A percentile compares a stretch with the other conserved stretches of the same genome.
Evolutionary conservation across 2,329 filamentous ascomycete species (phyloP).

Genomic region (Epichloe brachyelytri): DNA sequence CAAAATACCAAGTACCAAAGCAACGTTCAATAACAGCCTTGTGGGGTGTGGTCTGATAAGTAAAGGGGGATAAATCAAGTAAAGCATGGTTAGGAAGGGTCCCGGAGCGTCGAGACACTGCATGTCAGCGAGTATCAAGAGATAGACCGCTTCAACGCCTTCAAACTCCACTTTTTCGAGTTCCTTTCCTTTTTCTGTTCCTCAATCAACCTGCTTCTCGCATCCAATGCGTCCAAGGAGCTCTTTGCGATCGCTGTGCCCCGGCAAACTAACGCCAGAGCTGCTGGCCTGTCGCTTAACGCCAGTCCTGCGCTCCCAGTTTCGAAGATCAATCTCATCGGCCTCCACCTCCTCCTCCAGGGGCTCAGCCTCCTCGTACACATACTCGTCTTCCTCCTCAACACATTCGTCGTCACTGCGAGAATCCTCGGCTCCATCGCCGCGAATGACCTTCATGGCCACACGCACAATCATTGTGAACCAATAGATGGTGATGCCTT

Average conservation of each 20-base stretch:
- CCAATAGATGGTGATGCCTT: constrained; percentile 74
- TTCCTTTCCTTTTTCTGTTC: not conserved
- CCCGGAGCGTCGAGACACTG: not conserved
- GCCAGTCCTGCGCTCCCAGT: constrained; percentile 45
- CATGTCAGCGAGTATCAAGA: not conserved
- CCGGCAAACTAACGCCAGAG: constrained; percentile 51
- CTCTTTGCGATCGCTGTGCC: constrained; percentile 67
- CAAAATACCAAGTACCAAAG: not conserved
- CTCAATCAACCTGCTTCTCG: constrained; percentile 54
- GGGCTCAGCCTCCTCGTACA: constrained; percentile 41
- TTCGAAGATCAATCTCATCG: constrained; percentile 54
- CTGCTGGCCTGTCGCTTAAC: constrained; percentile 40
- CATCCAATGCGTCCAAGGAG: constrained; percentile 71
- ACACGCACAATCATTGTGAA: constrained; percentile 80
- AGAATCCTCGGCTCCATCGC: constrained; percentile 67
- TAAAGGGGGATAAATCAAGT: not conserved
- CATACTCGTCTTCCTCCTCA: constrained; percentile 38
- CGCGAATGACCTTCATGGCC: constrained; percentile 64
- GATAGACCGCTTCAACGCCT: constrained; percentile 4
- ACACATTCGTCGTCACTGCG: constrained; percentile 70
- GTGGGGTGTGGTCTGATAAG: not conserved
- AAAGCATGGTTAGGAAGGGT: not conserved
- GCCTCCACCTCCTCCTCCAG: constrained; percentile 67
- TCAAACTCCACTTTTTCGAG: not conserved
- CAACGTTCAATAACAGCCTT: not conserved